A percentile compares a stretch with the other conserved stretches of the same genome.
These are phyloP conservation scores for Fusarium incarnatum DNA, from an alignment of 2,329 filamentous ascomycete species.

Conservation along the genomic window DNA sequence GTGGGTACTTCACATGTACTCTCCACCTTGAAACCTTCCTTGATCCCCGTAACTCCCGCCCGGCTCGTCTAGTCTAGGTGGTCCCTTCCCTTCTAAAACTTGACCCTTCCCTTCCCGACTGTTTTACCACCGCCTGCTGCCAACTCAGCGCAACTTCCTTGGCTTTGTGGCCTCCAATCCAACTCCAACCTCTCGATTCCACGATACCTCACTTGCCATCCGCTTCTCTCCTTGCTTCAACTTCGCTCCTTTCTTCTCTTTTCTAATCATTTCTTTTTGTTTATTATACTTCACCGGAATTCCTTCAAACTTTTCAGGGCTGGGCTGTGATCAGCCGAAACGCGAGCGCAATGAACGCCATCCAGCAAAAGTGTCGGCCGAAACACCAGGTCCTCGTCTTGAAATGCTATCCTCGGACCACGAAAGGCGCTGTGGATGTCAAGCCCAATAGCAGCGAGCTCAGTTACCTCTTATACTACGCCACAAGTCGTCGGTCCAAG, in stretches of 20 bases:
- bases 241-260: neutral
- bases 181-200: constrained; percentile 5
- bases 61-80: constrained; percentile 12
- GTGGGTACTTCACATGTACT: constrained; percentile 35
- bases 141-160: constrained; percentile 32
- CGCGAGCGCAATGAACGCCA: constrained; percentile 66
- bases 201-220: constrained; percentile 9
- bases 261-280: neutral
- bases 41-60: constrained; percentile 31
- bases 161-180: constrained; percentile 18
- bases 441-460: constrained; percentile 97
- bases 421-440: constrained; percentile 90
- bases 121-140: constrained; percentile 35
- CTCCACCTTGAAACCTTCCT: neutral
- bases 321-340: constrained; percentile 39
- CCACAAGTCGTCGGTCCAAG: constrained; percentile 92
- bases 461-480: constrained; percentile 97
- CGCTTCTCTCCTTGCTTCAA: constrained; percentile 9
- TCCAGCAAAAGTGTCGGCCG: constrained; percentile 79
- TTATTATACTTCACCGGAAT: neutral
- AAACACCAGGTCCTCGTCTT: constrained; percentile 97
- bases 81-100: constrained; percentile 34
- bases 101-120: constrained; percentile 32
- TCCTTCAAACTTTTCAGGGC: constrained; percentile 16
- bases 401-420: constrained; percentile 94